Evolutionary conservation across 1,284 basidiomycete species (phyloP).

Genomic region (Ustilago crameri): DNA sequence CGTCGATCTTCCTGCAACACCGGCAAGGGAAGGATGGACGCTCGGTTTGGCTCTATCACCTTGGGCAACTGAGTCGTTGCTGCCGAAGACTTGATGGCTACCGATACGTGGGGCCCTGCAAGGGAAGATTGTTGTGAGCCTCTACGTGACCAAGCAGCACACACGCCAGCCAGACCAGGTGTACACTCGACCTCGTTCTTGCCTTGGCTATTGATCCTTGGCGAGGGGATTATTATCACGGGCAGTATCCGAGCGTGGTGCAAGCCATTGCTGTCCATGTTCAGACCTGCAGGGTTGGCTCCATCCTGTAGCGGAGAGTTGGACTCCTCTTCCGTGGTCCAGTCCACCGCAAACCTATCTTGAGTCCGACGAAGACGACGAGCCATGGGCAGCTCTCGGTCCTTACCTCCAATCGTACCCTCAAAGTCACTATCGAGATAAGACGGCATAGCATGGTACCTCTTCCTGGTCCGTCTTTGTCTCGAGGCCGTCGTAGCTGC

Average conservation of each 20-base stretch:
- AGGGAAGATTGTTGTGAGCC: constrained; percentile 17
- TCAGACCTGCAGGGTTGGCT: not conserved
- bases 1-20: constrained; percentile 23
- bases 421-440: constrained; percentile 58
- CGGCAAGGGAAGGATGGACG: constrained; percentile 28
- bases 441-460: constrained; percentile 36
- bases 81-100: constrained; percentile 3
- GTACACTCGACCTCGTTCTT: constrained; percentile 24
- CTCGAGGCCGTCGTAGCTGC: constrained; percentile 41
- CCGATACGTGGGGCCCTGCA: not conserved
- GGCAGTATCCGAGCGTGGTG: constrained; percentile 11
- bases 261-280: constrained; percentile 5
- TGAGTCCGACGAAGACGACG: constrained; percentile 36
- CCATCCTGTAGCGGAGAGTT: constrained; percentile 15
- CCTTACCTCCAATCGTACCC: constrained; percentile 55
- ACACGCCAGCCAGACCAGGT: constrained; percentile 39
- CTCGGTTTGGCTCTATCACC: constrained; percentile 28
- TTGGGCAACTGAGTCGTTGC: constrained; percentile 15
- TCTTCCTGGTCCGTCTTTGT: constrained; percentile 26
- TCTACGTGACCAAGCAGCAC: constrained; percentile 33
- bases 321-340: constrained; percentile 41
- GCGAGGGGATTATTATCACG: constrained; percentile 13
- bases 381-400: constrained; percentile 55
- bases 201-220: constrained; percentile 2
- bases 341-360: constrained; percentile 43